A percentile compares a stretch with the other conserved stretches of the same genome.
These are phyloP conservation scores for Metahyphopichia silvanorum DNA, from an alignment of 805 yeast species.

Conservation along the genomic window DNA sequence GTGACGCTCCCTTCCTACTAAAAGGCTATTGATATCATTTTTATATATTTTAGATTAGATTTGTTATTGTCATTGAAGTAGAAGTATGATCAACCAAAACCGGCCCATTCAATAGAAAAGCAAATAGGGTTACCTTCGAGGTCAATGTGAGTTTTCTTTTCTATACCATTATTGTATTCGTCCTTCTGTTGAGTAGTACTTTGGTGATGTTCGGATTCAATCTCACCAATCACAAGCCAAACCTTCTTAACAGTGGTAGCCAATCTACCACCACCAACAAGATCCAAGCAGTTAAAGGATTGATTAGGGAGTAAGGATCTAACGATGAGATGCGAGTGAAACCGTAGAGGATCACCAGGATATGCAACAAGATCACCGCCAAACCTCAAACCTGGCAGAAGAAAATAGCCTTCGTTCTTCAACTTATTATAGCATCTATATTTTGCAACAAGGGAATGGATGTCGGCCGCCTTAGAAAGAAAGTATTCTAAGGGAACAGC, in stretches of 20 bases:
- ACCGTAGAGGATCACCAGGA: constrained; percentile 92
- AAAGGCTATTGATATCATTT: too few species aligned
- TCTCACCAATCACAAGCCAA: constrained; percentile 57
- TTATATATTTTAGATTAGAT: too few species aligned
- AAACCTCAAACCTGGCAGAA: constrained; percentile 85
- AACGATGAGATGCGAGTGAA: constrained; percentile 82
- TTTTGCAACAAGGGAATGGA: constrained; percentile 1
- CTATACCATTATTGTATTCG: constrained; percentile 8
- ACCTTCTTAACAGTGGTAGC: constrained; percentile 91
- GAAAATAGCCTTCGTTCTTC: constrained; percentile 44
- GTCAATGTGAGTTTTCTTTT: too few species aligned
- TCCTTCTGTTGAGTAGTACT: constrained; percentile 10
- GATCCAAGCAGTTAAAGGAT: constrained; percentile 46
- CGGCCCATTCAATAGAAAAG: constrained; percentile 94
- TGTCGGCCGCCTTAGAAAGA: too few species aligned
- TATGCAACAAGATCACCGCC: constrained; percentile 89
- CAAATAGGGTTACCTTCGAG: constrained; percentile 32
- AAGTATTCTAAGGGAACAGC: too few species aligned
- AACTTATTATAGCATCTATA: constrained; percentile 33
- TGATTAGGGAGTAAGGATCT: constrained; percentile 35
- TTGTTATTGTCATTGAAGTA: too few species aligned
- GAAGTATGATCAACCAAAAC: too few species aligned
- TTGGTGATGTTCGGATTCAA: constrained; percentile 6
- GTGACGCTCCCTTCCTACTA: too few species aligned
- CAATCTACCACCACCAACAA: constrained; percentile 83